Evolutionary conservation across 345 rosid species (phyloP).

Genomic region (Populus alba): DNA sequence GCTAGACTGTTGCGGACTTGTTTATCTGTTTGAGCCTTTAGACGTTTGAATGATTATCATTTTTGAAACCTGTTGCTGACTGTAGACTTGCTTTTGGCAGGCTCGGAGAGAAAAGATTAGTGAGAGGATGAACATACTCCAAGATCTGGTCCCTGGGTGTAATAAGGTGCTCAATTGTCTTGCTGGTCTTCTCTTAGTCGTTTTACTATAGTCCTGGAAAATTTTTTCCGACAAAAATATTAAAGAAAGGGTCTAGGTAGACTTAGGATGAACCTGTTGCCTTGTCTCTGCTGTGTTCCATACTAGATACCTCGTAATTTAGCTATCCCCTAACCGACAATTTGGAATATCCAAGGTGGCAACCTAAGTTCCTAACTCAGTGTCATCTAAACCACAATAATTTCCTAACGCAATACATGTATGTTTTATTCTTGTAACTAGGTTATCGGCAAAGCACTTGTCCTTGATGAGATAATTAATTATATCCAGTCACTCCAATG

Average conservation of each 20-base stretch:
- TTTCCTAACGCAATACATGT: background rate
- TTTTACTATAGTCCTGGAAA: background rate
- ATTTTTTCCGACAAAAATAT: background rate
- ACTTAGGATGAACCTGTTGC: background rate
- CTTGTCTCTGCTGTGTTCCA: background rate
- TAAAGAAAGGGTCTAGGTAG: background rate
- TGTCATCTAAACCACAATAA: background rate
- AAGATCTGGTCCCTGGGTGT: constrained; percentile 94
- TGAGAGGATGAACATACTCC: constrained; percentile 87
- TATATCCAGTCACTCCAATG: constrained; percentile 78
- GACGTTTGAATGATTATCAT: background rate
- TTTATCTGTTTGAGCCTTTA: background rate
- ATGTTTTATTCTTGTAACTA: constrained; percentile 18
- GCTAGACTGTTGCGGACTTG: background rate
- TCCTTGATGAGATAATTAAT: constrained; percentile 87
- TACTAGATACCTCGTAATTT: background rate
- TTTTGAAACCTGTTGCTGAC: background rate
- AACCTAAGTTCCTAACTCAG: background rate
- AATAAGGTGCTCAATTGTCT: constrained; percentile 50
- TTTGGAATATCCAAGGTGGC: background rate
- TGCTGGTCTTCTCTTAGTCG: background rate
- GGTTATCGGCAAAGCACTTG: constrained; percentile 90
- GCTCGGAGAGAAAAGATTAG: constrained; percentile 92
- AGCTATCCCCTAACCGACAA: background rate
- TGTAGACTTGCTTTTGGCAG: constrained; percentile 26